phyloP scores from a whole-genome alignment of 1,284 basidiomycete genomes.

The Gomphus bonarii region DNA sequence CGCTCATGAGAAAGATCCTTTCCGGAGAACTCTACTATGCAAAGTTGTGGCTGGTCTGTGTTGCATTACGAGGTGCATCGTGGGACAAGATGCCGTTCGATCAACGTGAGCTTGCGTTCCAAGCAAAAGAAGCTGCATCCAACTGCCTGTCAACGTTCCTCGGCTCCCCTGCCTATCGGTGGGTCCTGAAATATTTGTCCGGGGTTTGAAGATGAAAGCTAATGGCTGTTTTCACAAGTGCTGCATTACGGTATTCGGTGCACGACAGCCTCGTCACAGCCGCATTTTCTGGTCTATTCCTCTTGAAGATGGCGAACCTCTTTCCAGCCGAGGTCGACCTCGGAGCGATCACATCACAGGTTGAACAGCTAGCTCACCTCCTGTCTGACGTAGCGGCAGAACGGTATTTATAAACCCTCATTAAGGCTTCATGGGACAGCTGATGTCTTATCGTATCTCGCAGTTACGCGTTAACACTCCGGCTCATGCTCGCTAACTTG shows the following conservation, averaged over 20 bases:
- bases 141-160: slow-evolving; percentile 76
- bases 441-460: slow-evolving; percentile 12
- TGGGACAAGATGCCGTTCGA: slow-evolving; percentile 95
- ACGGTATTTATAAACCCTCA: slow-evolving; percentile 32
- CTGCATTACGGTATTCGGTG: slow-evolving; percentile 79
- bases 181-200: background rate
- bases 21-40: slow-evolving; percentile 84
- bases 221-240: slow-evolving; percentile 29
- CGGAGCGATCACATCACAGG: slow-evolving; percentile 61
- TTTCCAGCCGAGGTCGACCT: slow-evolving; percentile 78
- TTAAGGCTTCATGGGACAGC: background rate
- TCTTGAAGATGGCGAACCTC: slow-evolving; percentile 84
- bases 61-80: slow-evolving; percentile 79
- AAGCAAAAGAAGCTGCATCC: slow-evolving; percentile 85
- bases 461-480: slow-evolving; percentile 79
- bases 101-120: slow-evolving; percentile 87
- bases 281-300: slow-evolving; percentile 85
- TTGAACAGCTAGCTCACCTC: slow-evolving; percentile 75
- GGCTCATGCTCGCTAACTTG: slow-evolving; percentile 84
- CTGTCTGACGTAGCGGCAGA: slow-evolving; percentile 83
- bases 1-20: slow-evolving; percentile 76
- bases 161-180: slow-evolving; percentile 70
- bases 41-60: slow-evolving; percentile 88
- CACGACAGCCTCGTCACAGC: slow-evolving; percentile 89
- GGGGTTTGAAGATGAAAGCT: background rate